These are phyloP conservation scores for Xylaria sp. DNA, from an alignment of 2,329 filamentous ascomycete species.

Conservation along the genomic window DNA sequence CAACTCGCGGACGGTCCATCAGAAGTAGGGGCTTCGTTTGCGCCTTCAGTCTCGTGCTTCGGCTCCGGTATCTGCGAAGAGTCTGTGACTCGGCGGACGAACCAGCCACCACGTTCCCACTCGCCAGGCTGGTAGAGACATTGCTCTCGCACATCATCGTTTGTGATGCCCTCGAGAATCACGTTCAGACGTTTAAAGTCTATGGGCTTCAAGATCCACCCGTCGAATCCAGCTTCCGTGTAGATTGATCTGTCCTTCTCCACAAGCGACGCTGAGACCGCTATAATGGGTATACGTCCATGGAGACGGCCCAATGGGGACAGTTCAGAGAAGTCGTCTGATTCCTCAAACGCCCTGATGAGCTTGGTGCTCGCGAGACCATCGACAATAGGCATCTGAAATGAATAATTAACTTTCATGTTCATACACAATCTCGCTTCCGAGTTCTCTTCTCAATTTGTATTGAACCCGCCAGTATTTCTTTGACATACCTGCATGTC, in stretches of 20 bases:
- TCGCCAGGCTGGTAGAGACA: slow-evolving; percentile 76
- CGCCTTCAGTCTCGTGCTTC: background rate
- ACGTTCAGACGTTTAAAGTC: slow-evolving; percentile 79
- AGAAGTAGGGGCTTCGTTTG: background rate
- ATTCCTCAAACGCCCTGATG: slow-evolving; percentile 79
- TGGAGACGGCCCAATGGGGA: slow-evolving; percentile 70
- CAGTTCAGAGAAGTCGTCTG: slow-evolving; percentile 58
- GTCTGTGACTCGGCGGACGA: slow-evolving; percentile 51
- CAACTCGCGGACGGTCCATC: background rate
- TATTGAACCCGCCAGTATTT: background rate
- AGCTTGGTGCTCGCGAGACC: slow-evolving; percentile 84
- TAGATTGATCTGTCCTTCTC: slow-evolving; percentile 77
- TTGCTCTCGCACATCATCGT: slow-evolving; percentile 66
- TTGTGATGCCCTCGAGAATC: slow-evolving; percentile 75
- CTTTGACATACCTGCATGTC: slow-evolving; percentile 80
- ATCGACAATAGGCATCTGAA: slow-evolving; percentile 91
- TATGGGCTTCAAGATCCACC: slow-evolving; percentile 90
- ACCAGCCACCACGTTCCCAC: slow-evolving; percentile 93
- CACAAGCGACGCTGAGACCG: slow-evolving; percentile 83
- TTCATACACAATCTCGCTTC: background rate
- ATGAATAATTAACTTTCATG: slow-evolving; percentile 17
- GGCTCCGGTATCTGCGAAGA: background rate
- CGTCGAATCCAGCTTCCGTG: slow-evolving; percentile 83
- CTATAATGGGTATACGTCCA: slow-evolving; percentile 81
- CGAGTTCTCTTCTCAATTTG: background rate